A percentile compares a stretch with the other conserved stretches of the same genome.
Evolutionary conservation across 345 rosid species (phyloP).

Genomic region (Salix purpurea): DNA sequence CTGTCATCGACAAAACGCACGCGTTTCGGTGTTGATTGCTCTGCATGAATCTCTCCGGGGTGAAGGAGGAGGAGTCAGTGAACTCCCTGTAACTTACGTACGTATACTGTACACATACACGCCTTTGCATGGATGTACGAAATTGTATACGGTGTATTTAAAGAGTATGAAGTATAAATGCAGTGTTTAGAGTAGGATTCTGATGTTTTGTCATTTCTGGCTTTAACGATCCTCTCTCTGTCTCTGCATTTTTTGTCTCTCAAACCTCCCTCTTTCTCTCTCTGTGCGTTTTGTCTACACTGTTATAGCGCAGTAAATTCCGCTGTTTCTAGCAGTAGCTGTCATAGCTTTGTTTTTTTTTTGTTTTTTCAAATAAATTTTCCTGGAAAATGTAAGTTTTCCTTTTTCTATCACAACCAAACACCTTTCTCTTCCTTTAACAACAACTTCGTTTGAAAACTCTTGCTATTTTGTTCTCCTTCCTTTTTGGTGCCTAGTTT

Average conservation of each 20-base stretch:
- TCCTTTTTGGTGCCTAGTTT: neutral
- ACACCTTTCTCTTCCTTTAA: conserved; percentile 11
- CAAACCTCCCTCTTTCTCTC: conserved; percentile 7
- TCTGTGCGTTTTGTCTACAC: conserved; percentile 26
- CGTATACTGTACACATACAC: neutral
- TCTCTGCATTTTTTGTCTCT: conserved; percentile 15
- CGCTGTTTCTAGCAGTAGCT: neutral
- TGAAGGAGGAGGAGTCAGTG: neutral
- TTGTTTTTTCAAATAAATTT: neutral
- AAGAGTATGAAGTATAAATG: neutral
- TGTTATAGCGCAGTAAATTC: conserved; percentile 15
- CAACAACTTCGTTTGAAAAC: conserved; percentile 4
- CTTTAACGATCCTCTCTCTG: conserved; percentile 30
- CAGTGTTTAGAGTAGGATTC: conserved; percentile 16
- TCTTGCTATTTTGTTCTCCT: neutral
- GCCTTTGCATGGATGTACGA: neutral
- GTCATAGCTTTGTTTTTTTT: neutral
- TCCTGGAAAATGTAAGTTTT: conserved; percentile 6
- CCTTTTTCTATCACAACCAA: neutral
- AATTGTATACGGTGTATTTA: neutral
- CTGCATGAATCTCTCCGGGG: neutral
- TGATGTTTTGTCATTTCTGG: conserved; percentile 34
- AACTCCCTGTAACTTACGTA: neutral
- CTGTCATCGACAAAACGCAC: conserved; percentile 7
- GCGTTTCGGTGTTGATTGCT: conserved; percentile 26